Evolutionary conservation across 768 basidiomycete genomes (phyloP).

Genomic region (Pulveroboletus sp.): DNA sequence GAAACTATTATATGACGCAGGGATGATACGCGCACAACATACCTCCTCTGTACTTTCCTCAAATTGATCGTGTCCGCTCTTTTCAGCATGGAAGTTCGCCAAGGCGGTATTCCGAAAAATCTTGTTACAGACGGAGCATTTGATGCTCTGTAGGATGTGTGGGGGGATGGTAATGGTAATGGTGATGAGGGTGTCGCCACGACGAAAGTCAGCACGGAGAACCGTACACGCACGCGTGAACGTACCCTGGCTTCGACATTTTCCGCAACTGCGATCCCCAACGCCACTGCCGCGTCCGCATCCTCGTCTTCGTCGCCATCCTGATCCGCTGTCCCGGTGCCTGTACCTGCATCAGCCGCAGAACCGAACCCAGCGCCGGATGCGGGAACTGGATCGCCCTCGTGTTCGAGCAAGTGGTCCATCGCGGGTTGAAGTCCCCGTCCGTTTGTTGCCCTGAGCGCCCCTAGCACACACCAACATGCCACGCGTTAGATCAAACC

Average conservation of each 20-base stretch:
- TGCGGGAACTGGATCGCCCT: slow-evolving; percentile 70
- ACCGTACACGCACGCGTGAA: neutral
- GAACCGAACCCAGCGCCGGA: slow-evolving; percentile 26
- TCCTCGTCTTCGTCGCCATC: slow-evolving; percentile 64
- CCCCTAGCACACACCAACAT: slow-evolving; percentile 53
- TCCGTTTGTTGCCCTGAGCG: slow-evolving; percentile 75
- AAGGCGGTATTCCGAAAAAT: slow-evolving; percentile 80
- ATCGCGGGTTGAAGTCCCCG: slow-evolving; percentile 87
- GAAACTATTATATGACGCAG: too few relatives aligned
- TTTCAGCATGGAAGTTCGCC: slow-evolving; percentile 91
- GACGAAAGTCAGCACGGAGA: too few relatives aligned
- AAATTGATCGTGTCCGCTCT: slow-evolving; percentile 92
- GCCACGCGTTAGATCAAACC: too few relatives aligned
- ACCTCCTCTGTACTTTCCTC: slow-evolving; percentile 96
- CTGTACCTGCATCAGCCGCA: slow-evolving; percentile 8
- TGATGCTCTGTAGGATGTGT: slow-evolving; percentile 52
- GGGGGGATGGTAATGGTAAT: too few relatives aligned
- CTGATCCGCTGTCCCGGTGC: neutral
- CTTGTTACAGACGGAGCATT: slow-evolving; percentile 81
- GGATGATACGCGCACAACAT: neutral
- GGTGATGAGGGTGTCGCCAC: too few relatives aligned
- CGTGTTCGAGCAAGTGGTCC: slow-evolving; percentile 84
- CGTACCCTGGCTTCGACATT: slow-evolving; percentile 66
- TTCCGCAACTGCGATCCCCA: slow-evolving; percentile 34
- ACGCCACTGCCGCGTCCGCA: slow-evolving; percentile 54